Base-by-base conservation (phyloP, 116 monocot genomes). In the Thalassia testudinum region DNA sequence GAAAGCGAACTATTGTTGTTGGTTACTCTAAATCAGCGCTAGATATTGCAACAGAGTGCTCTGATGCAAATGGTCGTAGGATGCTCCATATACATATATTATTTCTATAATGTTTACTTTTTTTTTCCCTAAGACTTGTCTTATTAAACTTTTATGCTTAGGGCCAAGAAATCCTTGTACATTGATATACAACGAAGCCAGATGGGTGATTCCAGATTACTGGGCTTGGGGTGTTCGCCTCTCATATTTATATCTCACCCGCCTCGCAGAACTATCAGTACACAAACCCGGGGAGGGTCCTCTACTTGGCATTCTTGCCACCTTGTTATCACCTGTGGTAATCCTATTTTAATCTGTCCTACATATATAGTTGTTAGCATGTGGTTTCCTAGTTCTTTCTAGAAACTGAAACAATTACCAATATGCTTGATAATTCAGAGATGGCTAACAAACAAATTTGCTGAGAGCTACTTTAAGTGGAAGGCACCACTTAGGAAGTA, bases 261-360 rank as follows among this genome's bases (percentile, higher is more conserved):
- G 91, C 0, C 76, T 85, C 54, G 71, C 75, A 0, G 78, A 91
- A 61, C 63, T 91, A 16, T 66, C 81, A 17, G 15, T 81, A 52
- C 85, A 91, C 40, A 91, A 85, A 65, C 85, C 91, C 23, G 73
- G 70, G 1, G 85, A 85, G 78, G 91, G 91, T 29, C 24, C 71
- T 57, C 21, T 91, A 1, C 61, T 76, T n/a, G 47, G 63, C 52
- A n/a, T 78, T 2, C 54, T 91, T 19, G 81, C 91, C 26, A 78
- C 65, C 12, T 13, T 81, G 19, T 42, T 85, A 5, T 64, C 78
- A 27, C 91, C 85, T 42, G 17, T 91, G 78, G 90, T n/a, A n/a
- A n/a, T n/a, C n/a, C n/a, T n/a, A n/a, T 90, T 34, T 34, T 34
- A 5, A 5, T 10, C 10, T 34, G 30, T 10, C 10, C 30, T 5